Percentiles rank a stretch among this genome's conserved stretches.
These are phyloP conservation scores for Aureobasidium leucospermi DNA, from an alignment of 2,329 filamentous ascomycete genomes.

Conservation along the genomic window DNA sequence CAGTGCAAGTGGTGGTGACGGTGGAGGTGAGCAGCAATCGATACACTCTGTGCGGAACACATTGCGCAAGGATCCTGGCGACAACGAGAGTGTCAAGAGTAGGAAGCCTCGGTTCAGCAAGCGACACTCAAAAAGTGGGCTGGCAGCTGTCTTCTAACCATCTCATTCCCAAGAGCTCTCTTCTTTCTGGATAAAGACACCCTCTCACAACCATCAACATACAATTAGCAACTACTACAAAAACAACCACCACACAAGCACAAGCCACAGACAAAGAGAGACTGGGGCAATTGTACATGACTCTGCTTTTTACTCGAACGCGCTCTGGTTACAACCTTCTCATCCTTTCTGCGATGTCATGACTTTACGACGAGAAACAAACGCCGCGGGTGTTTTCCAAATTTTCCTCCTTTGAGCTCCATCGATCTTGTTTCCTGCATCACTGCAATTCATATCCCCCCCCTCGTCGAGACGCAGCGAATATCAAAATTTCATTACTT, in stretches of 20 bases:
- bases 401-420: not conserved
- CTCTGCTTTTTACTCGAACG: not conserved
- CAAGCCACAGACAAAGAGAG: not conserved
- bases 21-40: slow-evolving; percentile 35
- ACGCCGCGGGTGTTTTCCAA: not conserved
- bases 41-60: slow-evolving; percentile 31
- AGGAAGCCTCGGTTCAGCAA: slow-evolving; percentile 68
- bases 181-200: not conserved
- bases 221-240: slow-evolving; percentile 4
- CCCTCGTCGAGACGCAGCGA: slow-evolving; percentile 4
- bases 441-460: not conserved
- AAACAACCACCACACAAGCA: not conserved
- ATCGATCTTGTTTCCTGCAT: slow-evolving; percentile 7
- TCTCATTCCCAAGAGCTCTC: not conserved
- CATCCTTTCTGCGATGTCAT: not conserved
- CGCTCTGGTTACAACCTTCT: slow-evolving; percentile 1
- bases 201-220: not conserved
- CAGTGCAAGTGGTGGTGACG: slow-evolving; percentile 60
- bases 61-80: slow-evolving; percentile 37
- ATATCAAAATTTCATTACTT: not conserved
- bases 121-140: slow-evolving; percentile 87
- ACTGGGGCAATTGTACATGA: slow-evolving; percentile 4
- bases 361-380: slow-evolving; percentile 12
- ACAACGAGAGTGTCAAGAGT: slow-evolving; percentile 48
- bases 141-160: slow-evolving; percentile 71